Evolutionary conservation across 2,329 filamentous ascomycete genomes (phyloP).

Genomic region (Davidsoniella neocaledoniae): DNA sequence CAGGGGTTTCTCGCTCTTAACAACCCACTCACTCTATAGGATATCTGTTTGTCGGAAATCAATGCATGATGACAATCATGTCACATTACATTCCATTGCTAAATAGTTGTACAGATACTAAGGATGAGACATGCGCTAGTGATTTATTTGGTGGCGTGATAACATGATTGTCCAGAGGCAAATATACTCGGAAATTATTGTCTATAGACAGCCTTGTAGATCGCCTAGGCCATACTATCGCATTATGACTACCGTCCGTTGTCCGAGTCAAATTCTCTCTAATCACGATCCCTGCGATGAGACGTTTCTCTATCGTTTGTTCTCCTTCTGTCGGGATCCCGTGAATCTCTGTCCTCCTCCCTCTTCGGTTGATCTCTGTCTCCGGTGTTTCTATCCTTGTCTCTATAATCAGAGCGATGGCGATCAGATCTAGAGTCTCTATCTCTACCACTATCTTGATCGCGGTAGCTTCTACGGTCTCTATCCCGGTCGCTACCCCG

Average conservation of each 20-base stretch:
- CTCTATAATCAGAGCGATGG: neutral
- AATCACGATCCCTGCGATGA: neutral
- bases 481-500: constrained; percentile 1
- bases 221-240: too few species aligned
- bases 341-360: neutral
- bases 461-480: neutral
- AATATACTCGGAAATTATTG: too few species aligned
- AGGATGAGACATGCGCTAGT: too few species aligned
- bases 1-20: too few species aligned
- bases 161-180: too few species aligned
- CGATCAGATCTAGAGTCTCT: neutral
- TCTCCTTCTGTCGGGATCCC: neutral
- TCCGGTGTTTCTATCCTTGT: neutral
- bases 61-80: too few species aligned
- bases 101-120: too few species aligned
- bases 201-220: too few species aligned
- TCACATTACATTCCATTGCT: too few species aligned
- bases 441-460: neutral
- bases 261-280: neutral
- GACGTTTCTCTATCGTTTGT: neutral
- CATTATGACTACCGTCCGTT: neutral
- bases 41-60: too few species aligned
- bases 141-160: too few species aligned
- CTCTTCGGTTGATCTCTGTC: neutral
- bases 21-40: too few species aligned